These are phyloP conservation scores for Chiua sp. DNA, from an alignment of 1,284 basidiomycete species.

Conservation along the genomic window DNA sequence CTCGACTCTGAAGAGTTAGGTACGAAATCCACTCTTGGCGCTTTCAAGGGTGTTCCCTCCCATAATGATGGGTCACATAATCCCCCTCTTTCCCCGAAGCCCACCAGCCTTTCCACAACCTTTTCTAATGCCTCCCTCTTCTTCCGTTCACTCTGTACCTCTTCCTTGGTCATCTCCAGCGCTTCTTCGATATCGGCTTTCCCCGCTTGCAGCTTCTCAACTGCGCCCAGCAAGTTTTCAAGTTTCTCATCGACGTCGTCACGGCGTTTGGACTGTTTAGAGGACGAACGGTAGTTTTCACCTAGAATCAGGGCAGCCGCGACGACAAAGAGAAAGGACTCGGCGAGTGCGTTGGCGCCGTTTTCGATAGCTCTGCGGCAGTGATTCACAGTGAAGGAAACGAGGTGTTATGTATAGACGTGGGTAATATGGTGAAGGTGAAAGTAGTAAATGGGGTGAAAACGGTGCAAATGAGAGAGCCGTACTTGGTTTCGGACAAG, in stretches of 20 bases:
- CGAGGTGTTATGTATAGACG: neutral
- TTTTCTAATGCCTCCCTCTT: conserved; percentile 67
- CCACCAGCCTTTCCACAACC: conserved; percentile 72
- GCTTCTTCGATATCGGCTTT: conserved; percentile 41
- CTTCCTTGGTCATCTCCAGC: conserved; percentile 42
- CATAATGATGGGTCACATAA: conserved; percentile 60
- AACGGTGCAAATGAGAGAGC: conserved; percentile 8
- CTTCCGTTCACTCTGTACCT: conserved; percentile 27
- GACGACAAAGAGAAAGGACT: conserved; percentile 86
- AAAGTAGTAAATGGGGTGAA: neutral
- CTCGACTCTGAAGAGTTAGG: conserved; percentile 3
- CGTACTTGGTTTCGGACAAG: conserved; percentile 80
- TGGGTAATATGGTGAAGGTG: neutral
- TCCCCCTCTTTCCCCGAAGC: conserved; percentile 71
- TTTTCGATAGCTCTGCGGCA: conserved; percentile 83
- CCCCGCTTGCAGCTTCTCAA: conserved; percentile 52
- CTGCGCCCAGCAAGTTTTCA: conserved; percentile 55
- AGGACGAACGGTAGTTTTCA: conserved; percentile 79
- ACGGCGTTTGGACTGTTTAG: conserved; percentile 74
- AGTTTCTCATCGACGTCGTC: conserved; percentile 79
- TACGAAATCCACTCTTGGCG: conserved; percentile 48
- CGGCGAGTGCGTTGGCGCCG: conserved; percentile 85
- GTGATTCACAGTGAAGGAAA: neutral
- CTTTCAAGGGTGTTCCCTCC: conserved; percentile 56
- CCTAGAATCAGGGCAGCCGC: conserved; percentile 79